phyloP scores from a whole-genome alignment of 768 basidiomycete genomes.

The Pilatotrama ljubarskyi region DNA sequence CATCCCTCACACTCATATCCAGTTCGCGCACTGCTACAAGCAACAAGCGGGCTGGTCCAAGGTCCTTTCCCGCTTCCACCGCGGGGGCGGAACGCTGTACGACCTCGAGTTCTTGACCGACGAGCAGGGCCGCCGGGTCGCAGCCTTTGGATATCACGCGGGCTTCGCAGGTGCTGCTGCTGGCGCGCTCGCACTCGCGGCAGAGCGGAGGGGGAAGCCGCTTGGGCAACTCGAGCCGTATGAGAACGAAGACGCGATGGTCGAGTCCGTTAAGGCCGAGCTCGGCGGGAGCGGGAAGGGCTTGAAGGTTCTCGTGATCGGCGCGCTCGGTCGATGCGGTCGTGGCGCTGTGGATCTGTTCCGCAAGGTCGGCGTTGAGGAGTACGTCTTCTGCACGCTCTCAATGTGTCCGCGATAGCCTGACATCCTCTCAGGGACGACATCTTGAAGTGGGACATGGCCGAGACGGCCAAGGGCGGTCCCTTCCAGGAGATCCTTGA shows the following conservation, averaged over 20 bases:
- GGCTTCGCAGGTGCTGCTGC: slow-evolving; percentile 98
- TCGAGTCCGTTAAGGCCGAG: slow-evolving; percentile 63
- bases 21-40: slow-evolving; percentile 99
- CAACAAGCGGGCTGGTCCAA: slow-evolving; percentile 89
- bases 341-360: slow-evolving; percentile 95
- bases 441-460: slow-evolving; percentile 97
- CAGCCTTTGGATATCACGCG: slow-evolving; percentile 97
- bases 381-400: slow-evolving; percentile 53
- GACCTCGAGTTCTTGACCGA: slow-evolving; percentile 96
- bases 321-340: slow-evolving; percentile 93
- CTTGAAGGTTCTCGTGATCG: slow-evolving; percentile 89
- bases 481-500: slow-evolving; percentile 95
- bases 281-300: slow-evolving; percentile 70
- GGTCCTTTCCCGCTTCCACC: slow-evolving; percentile 82
- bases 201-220: slow-evolving; percentile 56
- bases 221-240: slow-evolving; percentile 80
- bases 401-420: background rate
- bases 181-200: slow-evolving; percentile 77
- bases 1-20: slow-evolving; percentile 92
- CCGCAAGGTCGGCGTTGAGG: slow-evolving; percentile 90
- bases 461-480: slow-evolving; percentile 94
- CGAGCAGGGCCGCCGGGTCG: slow-evolving; percentile 81
- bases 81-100: slow-evolving; percentile 83
- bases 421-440: slow-evolving; percentile 59
- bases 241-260: slow-evolving; percentile 81